These are phyloP conservation scores for Camelina sativa DNA, from an alignment of 345 rosid genomes.

Conservation along the genomic window DNA sequence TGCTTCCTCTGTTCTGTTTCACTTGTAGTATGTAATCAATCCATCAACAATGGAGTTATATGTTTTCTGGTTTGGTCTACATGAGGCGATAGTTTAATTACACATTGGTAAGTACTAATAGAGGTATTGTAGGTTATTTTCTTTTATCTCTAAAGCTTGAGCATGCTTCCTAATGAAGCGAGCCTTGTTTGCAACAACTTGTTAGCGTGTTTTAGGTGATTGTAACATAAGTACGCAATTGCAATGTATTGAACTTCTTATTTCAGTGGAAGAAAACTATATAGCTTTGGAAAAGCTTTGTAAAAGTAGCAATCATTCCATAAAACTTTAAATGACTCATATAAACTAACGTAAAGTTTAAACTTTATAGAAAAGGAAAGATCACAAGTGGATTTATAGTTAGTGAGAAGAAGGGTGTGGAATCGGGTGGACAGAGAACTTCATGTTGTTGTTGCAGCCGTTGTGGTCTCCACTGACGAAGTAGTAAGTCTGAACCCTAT, in stretches of 20 bases:
- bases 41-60: background rate
- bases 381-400: background rate
- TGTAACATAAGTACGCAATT: background rate
- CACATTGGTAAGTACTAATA: background rate
- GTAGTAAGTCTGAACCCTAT: background rate
- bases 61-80: background rate
- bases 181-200: background rate
- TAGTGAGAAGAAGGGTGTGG: constrained; percentile 5
- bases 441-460: background rate
- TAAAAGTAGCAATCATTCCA: background rate
- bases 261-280: background rate
- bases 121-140: background rate
- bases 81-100: background rate
- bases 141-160: background rate
- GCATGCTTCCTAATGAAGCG: background rate
- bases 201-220: background rate
- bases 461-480: constrained; percentile 1
- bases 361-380: background rate
- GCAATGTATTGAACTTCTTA: background rate
- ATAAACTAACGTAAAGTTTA: background rate
- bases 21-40: too few relatives aligned
- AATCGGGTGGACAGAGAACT: constrained; percentile 6
- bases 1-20: too few relatives aligned
- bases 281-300: background rate
- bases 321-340: background rate